Evolutionary conservation across 2,329 filamentous ascomycete species (phyloP).

Genomic region (Microcera coccophila): DNA sequence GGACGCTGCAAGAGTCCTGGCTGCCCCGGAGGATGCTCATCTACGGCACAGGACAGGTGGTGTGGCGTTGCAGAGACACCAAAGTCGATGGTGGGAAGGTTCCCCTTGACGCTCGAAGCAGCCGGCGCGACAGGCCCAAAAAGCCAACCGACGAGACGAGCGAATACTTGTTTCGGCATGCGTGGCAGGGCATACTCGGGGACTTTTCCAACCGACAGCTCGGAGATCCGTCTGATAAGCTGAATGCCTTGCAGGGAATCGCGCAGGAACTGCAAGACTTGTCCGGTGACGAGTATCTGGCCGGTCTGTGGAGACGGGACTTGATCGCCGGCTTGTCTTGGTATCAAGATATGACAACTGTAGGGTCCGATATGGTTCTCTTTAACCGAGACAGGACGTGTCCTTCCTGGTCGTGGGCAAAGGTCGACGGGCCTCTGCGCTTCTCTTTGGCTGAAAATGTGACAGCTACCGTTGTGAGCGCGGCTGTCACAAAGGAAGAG

Average conservation of each 20-base stretch:
- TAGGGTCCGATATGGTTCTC: neutral
- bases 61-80: conserved; percentile 1
- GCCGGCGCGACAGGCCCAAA: neutral
- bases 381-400: neutral
- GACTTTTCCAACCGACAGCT: conserved; percentile 4
- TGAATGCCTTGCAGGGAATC: conserved; percentile 5
- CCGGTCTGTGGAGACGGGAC: conserved; percentile 3
- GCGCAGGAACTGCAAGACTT: neutral
- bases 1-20: conserved; percentile 5
- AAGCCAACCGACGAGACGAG: neutral
- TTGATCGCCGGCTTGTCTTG: conserved; percentile 3
- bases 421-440: conserved; percentile 4
- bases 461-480: neutral
- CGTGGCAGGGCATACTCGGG: neutral
- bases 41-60: conserved; percentile 1
- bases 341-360: conserved; percentile 3
- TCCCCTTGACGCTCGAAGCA: neutral
- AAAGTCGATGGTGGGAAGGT: conserved; percentile 2
- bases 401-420: conserved; percentile 5
- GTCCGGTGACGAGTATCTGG: conserved; percentile 1
- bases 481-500: conserved; percentile 1
- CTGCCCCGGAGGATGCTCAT: conserved; percentile 3
- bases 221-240: conserved; percentile 5
- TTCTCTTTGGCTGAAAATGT: conserved; percentile 4
- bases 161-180: neutral